Evolutionary conservation across 2,329 filamentous ascomycete genomes (phyloP), one percentile per base, ranked within the genome.

Genomic region (Fusarium sp.): DNA sequence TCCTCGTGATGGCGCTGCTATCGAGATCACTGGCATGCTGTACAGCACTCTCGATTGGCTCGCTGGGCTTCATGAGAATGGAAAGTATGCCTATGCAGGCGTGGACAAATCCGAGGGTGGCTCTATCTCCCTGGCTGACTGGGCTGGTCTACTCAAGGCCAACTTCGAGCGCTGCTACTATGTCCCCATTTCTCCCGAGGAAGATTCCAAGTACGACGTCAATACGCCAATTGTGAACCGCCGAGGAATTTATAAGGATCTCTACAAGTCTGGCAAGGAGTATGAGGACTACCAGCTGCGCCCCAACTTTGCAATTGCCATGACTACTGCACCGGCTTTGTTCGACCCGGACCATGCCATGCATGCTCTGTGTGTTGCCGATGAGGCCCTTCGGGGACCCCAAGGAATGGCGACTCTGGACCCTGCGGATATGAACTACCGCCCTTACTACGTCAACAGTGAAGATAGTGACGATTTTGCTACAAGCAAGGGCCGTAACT

Each of bases 231-330:
- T 98, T 54, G 84, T 98, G 84, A 97, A 98, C 83, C 93, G 96
- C 56, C 91, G 95, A 28, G 97, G 96, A 70, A 97, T 99, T 80
- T 99, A 99, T 90, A 99, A 99, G 85, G 96, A 99, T 81, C 85
- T 98, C 24, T 98, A 98, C 88, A 91, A 89, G 75, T 97, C 95
- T 53, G 94, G 94, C 72, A 98, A 98, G 83, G 94, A 96, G 81
- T 98, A 97, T 80, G 95, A 98, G 80, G 96, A 99, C 84, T 99
- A 99, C 83, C 96, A 99, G 82, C 90, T 99, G 47, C 94, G 96
- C 30, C 88, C 94, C 70, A 99, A 99, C 84, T 98, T 97, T 84
- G 90, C 95, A 38, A 96, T 99, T 74, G 94, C 96, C 76, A 98
- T 99, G 96, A 90, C 93, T 5, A 96, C 97, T 2, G 95, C 97